Percentiles rank a stretch among this genome's conserved stretches.
These are phyloP conservation scores for Strobilomyces dryophilus DNA, from an alignment of 768 basidiomycete species.

Conservation along the genomic window DNA sequence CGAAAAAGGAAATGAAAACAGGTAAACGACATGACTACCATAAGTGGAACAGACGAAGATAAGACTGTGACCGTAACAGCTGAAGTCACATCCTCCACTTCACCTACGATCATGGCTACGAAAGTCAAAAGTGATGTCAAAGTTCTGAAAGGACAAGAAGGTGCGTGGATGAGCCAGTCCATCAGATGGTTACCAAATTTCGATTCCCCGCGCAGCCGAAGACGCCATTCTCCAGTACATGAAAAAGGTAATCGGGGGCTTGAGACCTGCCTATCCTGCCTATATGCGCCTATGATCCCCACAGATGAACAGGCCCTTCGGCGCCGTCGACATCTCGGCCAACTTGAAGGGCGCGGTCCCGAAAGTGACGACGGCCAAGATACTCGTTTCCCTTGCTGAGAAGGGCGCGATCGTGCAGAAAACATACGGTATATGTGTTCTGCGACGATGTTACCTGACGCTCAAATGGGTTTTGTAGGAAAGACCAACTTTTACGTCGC, in stretches of 20 bases:
- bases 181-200: background rate
- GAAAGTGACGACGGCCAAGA: constrained; percentile 82
- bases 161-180: constrained; percentile 24
- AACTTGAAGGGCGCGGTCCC: constrained; percentile 89
- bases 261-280: background rate
- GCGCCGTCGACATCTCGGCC: constrained; percentile 86
- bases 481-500: constrained; percentile 86
- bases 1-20: no score
- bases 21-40: no score
- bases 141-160: constrained; percentile 74
- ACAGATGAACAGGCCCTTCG: constrained; percentile 92
- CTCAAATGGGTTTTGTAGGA: constrained; percentile 37
- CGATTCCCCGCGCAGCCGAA: constrained; percentile 47
- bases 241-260: constrained; percentile 46
- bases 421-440: constrained; percentile 58
- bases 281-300: constrained; percentile 3
- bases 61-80: no score
- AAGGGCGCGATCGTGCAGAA: constrained; percentile 81
- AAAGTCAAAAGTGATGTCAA: constrained; percentile 55
- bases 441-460: background rate
- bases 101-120: constrained; percentile 30
- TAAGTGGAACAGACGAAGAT: no score
- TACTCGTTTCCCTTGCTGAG: constrained; percentile 77
- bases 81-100: no score
- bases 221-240: constrained; percentile 75